Conservation (phyloP, 192 early-diverging fungal species). For the Pilaira anomala region DNA sequence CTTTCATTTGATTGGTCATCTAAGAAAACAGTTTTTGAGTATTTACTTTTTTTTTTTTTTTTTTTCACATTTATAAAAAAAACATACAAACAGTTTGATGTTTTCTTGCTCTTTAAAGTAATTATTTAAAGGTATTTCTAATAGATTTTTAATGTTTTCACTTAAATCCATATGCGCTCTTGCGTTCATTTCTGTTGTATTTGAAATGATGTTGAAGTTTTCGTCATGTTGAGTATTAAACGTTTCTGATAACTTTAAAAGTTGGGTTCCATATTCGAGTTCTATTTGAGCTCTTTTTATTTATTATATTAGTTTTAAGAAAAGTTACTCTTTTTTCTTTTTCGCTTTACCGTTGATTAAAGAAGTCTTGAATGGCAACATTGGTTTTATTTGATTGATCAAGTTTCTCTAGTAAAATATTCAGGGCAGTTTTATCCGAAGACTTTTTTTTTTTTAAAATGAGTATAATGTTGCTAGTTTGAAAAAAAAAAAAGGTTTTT, state of each 20-base stretch:
- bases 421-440: not conserved
- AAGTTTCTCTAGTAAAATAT: not conserved
- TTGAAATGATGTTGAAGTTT: slow-evolving; percentile 44
- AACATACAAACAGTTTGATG: not conserved
- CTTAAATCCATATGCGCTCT: slow-evolving; percentile 61
- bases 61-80: not conserved
- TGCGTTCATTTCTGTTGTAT: slow-evolving; percentile 58
- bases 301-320: not conserved
- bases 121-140: slow-evolving; percentile 50
- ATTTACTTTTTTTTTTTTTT: not conserved
- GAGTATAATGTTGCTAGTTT: too few relatives aligned
- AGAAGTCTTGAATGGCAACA: not conserved
- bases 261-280: slow-evolving; percentile 65
- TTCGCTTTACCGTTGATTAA: not conserved
- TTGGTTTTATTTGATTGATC: not conserved
- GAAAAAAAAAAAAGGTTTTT: too few relatives aligned
- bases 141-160: slow-evolving; percentile 57
- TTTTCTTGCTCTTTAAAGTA: slow-evolving; percentile 60
- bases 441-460: not conserved
- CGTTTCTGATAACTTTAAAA: slow-evolving; percentile 38
- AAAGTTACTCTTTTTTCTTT: not conserved
- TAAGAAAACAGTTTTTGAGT: not conserved
- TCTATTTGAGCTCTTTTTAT: slow-evolving; percentile 56
- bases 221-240: slow-evolving; percentile 13
- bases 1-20: not conserved